Percentiles rank a stretch among this genome's conserved stretches.
Evolutionary conservation across 768 basidiomycete species (phyloP).

Genomic region (Leccinum subgranulosum): DNA sequence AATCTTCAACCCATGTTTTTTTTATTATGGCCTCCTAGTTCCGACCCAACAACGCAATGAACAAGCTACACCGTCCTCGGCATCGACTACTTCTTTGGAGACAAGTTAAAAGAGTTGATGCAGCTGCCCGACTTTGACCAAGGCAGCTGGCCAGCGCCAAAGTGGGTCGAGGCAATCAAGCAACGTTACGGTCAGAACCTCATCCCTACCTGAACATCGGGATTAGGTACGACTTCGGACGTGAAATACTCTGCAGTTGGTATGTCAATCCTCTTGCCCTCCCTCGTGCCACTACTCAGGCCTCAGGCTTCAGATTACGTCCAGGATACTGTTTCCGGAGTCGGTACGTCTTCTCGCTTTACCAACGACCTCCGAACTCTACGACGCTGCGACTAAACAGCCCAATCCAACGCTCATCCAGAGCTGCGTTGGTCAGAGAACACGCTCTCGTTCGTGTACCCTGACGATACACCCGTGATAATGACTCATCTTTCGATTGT

Average conservation of each 20-base stretch:
- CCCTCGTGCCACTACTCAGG: background rate
- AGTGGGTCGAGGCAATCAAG: conserved; percentile 54
- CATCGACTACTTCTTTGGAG: conserved; percentile 63
- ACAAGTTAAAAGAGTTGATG: conserved; percentile 42
- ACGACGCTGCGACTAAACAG: conserved; percentile 12
- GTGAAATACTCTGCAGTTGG: conserved; percentile 46
- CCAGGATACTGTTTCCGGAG: conserved; percentile 60
- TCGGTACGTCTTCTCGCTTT: conserved; percentile 45
- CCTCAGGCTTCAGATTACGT: background rate
- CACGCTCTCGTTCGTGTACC: background rate
- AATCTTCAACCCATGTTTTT: conserved; percentile 24
- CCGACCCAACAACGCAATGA: background rate
- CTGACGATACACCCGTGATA: conserved; percentile 23
- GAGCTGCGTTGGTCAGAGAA: conserved; percentile 43
- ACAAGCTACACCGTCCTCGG: conserved; percentile 51
- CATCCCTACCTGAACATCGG: background rate
- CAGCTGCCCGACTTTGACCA: too few relatives aligned
- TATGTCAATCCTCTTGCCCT: conserved; percentile 9
- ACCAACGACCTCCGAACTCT: conserved; percentile 38
- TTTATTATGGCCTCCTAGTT: too few relatives aligned
- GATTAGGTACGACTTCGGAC: conserved; percentile 18
- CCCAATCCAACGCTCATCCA: conserved; percentile 47
- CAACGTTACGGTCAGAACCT: conserved; percentile 41
- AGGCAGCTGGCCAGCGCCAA: too few relatives aligned
- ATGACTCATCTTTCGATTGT: background rate